Evolutionary conservation across 2,329 filamentous ascomycete species (phyloP).

Genomic region (Rhynchosporium secalis): DNA sequence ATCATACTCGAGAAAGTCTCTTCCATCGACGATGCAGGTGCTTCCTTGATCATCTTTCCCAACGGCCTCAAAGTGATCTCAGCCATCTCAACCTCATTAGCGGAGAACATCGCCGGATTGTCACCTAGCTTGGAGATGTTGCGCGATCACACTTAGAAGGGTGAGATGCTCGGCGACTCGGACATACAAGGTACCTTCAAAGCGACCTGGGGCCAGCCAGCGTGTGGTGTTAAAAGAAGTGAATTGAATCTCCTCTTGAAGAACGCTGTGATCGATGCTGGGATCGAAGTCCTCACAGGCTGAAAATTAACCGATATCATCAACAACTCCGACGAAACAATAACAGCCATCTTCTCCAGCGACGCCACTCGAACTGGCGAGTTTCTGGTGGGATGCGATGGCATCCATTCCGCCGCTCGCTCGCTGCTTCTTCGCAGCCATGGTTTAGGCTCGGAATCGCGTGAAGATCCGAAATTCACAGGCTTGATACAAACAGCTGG

Average conservation of each 20-base stretch:
- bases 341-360: background rate
- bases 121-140: background rate
- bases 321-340: background rate
- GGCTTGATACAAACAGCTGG: background rate
- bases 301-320: background rate
- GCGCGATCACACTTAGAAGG: background rate
- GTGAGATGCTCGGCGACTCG: background rate
- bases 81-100: background rate
- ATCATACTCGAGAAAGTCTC: slow-evolving; percentile 21
- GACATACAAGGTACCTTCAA: background rate
- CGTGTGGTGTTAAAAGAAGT: background rate
- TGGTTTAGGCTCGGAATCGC: background rate
- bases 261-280: background rate
- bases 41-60: background rate
- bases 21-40: background rate
- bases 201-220: background rate
- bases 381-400: slow-evolving; percentile 26
- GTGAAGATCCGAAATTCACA: background rate
- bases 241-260: background rate
- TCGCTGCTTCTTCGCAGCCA: slow-evolving; percentile 6
- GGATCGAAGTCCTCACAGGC: background rate
- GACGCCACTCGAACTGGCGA: background rate
- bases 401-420: slow-evolving; percentile 18
- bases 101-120: background rate
- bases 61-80: background rate